phyloP scores from a whole-genome alignment of 1,139 yeast genomes.

The Blastobotrys niveus region DNA sequence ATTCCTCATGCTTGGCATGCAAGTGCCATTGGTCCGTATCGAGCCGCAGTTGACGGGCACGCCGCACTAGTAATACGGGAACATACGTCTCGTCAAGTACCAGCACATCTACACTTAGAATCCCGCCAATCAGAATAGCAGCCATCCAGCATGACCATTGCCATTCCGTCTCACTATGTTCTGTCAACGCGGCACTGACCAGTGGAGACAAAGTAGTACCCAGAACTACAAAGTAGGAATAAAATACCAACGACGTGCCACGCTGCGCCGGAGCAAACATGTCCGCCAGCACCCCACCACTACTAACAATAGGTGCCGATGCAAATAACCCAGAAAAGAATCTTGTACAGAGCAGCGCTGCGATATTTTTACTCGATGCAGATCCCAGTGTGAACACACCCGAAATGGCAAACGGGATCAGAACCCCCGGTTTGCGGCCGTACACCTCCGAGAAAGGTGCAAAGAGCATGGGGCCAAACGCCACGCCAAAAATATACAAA shows the following conservation, averaged over 20 bases:
- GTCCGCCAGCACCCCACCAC: conserved; percentile 77
- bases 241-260: conserved; percentile 66
- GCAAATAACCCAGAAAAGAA: conserved; percentile 70
- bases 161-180: conserved; percentile 44
- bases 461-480: conserved; percentile 71
- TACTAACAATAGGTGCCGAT: conserved; percentile 67
- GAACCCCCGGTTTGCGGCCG: conserved; percentile 67
- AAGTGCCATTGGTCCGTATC: conserved; percentile 52
- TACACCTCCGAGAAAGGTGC: conserved; percentile 76
- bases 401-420: conserved; percentile 54
- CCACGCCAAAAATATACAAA: conserved; percentile 65
- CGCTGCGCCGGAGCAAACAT: conserved; percentile 56
- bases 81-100: conserved; percentile 69
- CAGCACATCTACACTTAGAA: conserved; percentile 43
- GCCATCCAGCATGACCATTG: conserved; percentile 61
- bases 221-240: conserved; percentile 60
- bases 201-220: conserved; percentile 74
- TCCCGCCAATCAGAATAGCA: conserved; percentile 56
- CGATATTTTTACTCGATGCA: conserved; percentile 42
- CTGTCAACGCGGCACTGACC: conserved; percentile 58
- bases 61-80: conserved; percentile 54
- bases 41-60: conserved; percentile 52
- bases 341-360: conserved; percentile 58
- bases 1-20: conserved; percentile 42
- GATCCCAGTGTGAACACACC: conserved; percentile 33